A percentile compares a stretch with the other conserved stretches of the same genome.
These are phyloP conservation scores for Ophiostoma ips DNA, from an alignment of 2,329 filamentous ascomycete genomes.

Conservation along the genomic window DNA sequence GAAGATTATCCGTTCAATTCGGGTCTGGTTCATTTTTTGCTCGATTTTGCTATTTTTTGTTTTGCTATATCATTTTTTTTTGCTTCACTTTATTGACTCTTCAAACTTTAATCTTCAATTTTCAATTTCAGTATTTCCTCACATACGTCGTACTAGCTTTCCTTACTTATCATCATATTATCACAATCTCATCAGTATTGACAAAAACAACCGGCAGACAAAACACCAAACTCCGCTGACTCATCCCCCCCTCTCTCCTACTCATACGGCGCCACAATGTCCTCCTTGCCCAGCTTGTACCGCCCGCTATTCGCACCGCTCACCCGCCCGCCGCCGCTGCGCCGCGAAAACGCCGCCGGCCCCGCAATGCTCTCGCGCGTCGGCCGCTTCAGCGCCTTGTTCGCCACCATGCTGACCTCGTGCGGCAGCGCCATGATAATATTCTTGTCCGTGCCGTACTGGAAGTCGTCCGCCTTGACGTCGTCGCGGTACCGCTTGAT, in stretches of 20 bases:
- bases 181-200: not conserved
- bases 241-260: too few relatives aligned
- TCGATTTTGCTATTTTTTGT: not conserved
- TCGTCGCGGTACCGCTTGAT: conserved; percentile 95
- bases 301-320: conserved; percentile 41
- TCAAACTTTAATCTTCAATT: not conserved
- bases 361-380: conserved; percentile 86
- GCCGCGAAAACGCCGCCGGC: conserved; percentile 24
- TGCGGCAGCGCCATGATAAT: conserved; percentile 95
- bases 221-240: too few relatives aligned
- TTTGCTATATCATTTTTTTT: not conserved
- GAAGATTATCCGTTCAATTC: conserved; percentile 4
- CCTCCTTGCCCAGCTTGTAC: conserved; percentile 64
- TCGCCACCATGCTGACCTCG: conserved; percentile 94
- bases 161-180: too few relatives aligned
- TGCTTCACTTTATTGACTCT: not conserved
- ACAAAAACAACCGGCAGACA: too few relatives aligned
- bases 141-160: too few relatives aligned
- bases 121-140: too few relatives aligned
- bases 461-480: conserved; percentile 97
- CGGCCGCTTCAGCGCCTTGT: conserved; percentile 69
- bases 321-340: conserved; percentile 37
- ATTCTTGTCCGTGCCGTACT: conserved; percentile 92
- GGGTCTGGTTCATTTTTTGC: not conserved
- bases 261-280: conserved; percentile 64